Evolutionary conservation across 768 basidiomycete genomes (phyloP).

Genomic region (Boletales sp.): DNA sequence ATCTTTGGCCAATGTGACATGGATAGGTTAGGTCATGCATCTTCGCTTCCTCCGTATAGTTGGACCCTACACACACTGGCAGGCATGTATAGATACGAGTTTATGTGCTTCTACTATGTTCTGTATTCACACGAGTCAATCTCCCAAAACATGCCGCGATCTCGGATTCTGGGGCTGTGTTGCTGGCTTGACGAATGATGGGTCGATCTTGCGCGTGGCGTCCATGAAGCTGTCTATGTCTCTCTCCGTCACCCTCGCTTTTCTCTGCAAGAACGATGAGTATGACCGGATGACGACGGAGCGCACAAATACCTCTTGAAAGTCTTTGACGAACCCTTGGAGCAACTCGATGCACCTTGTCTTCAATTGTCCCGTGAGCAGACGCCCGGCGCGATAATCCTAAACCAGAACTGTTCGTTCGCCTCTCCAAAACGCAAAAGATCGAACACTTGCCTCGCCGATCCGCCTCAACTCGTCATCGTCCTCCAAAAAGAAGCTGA

Average conservation of each 20-base stretch:
- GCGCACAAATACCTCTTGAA: slow-evolving; percentile 66
- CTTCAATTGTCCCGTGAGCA: slow-evolving; percentile 92
- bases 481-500: slow-evolving; percentile 93
- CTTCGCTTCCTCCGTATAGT: no score
- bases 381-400: slow-evolving; percentile 87
- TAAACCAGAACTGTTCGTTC: slow-evolving; percentile 26
- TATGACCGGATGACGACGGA: neutral
- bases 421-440: neutral
- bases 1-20: neutral
- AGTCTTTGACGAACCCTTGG: slow-evolving; percentile 77
- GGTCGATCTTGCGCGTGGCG: slow-evolving; percentile 67
- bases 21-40: no score
- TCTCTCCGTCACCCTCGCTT: slow-evolving; percentile 77
- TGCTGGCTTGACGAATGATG: slow-evolving; percentile 40
- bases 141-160: neutral
- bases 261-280: slow-evolving; percentile 49
- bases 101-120: slow-evolving; percentile 4
- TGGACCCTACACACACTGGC: no score
- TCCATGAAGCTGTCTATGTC: slow-evolving; percentile 80
- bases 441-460: slow-evolving; percentile 51
- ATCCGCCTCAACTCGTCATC: slow-evolving; percentile 81
- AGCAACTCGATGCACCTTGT: slow-evolving; percentile 78
- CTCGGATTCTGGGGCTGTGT: neutral
- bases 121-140: neutral
- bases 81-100: neutral